phyloP scores from a whole-genome alignment of 805 yeast genomes.

The Hanseniaspora lindneri region DNA sequence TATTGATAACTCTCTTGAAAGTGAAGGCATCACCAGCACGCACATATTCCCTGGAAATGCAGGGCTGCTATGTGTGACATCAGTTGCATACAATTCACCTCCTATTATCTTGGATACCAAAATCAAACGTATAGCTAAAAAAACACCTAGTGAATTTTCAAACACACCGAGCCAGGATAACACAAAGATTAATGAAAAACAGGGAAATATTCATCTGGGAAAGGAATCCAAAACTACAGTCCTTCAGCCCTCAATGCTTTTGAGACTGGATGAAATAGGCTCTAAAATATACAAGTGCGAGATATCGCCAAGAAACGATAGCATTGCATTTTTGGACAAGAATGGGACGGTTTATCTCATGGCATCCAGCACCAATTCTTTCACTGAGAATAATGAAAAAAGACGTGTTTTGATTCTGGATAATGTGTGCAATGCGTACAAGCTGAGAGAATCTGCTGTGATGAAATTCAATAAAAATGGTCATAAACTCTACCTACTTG shows the following conservation, averaged over 20 bases:
- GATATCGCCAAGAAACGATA: slow-evolving; percentile 76
- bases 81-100: slow-evolving; percentile 52
- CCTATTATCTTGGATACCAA: slow-evolving; percentile 58
- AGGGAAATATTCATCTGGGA: slow-evolving; percentile 6
- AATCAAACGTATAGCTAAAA: slow-evolving; percentile 32
- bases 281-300: slow-evolving; percentile 60
- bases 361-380: slow-evolving; percentile 46
- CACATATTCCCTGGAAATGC: slow-evolving; percentile 59
- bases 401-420: slow-evolving; percentile 46
- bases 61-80: slow-evolving; percentile 42
- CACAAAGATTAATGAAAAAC: too few species aligned
- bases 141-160: not conserved
- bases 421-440: slow-evolving; percentile 64
- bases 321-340: slow-evolving; percentile 67
- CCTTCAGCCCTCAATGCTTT: slow-evolving; percentile 48
- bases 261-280: slow-evolving; percentile 70
- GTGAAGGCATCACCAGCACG: slow-evolving; percentile 81
- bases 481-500: slow-evolving; percentile 61
- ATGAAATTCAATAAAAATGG: slow-evolving; percentile 70
- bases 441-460: slow-evolving; percentile 67
- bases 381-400: slow-evolving; percentile 35
- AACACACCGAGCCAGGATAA: too few species aligned
- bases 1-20: slow-evolving; percentile 54
- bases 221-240: slow-evolving; percentile 31
- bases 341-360: slow-evolving; percentile 65